These are phyloP conservation scores for Quercus lobata DNA, from an alignment of 331 rosid genomes.

Conservation along the genomic window DNA sequence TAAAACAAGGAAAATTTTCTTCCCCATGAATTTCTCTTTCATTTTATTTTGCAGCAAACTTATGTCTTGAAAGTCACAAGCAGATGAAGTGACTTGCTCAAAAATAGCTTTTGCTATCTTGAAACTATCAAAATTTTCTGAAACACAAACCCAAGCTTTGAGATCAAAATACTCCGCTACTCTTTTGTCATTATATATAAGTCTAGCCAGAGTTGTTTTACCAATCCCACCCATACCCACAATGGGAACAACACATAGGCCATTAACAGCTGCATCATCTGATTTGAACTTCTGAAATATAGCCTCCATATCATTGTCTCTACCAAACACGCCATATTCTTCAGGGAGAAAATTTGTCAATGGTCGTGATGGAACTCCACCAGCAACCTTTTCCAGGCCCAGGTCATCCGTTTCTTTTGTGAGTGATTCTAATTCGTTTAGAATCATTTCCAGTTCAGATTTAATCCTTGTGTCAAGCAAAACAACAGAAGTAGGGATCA, in stretches of 20 bases:
- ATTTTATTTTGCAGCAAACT: background rate
- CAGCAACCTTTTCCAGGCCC: background rate
- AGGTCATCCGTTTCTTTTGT: background rate
- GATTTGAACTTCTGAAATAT: no score
- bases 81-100: background rate
- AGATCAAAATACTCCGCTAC: background rate
- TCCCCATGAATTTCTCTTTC: background rate
- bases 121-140: slow-evolving; percentile 7
- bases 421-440: slow-evolving; percentile 9
- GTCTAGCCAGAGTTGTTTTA: slow-evolving; percentile 12
- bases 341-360: background rate
- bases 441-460: background rate
- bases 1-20: slow-evolving; percentile 20
- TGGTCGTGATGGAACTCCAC: background rate
- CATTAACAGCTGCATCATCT: background rate
- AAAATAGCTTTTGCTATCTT: background rate
- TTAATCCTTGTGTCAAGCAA: background rate
- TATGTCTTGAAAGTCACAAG: background rate
- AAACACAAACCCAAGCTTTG: slow-evolving; percentile 18
- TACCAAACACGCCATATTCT: background rate
- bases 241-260: no score
- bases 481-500: no score
- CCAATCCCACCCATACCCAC: background rate
- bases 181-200: no score
- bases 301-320: background rate